phyloP scores from a whole-genome alignment of 306 rosid species.

The Cucurbita argyrosperma region DNA sequence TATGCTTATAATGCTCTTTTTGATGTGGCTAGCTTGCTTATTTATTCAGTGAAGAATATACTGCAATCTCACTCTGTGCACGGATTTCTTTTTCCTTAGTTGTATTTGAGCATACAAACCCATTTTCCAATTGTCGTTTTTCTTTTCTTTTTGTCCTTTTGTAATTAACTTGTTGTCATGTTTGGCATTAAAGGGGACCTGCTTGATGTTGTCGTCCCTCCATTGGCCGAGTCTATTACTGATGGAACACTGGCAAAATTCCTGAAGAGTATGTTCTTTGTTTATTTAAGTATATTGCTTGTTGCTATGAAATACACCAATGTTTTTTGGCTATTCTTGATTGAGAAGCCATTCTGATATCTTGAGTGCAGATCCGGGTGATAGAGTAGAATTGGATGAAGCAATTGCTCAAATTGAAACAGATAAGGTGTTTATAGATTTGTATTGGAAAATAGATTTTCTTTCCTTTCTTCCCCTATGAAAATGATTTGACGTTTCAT shows the following conservation, averaged over 20 bases:
- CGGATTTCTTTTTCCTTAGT: background rate
- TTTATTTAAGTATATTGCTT: background rate
- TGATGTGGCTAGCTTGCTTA: background rate
- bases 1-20: background rate
- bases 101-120: background rate
- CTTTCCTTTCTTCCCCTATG: background rate
- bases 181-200: slow-evolving; percentile 39
- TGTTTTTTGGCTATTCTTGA: background rate
- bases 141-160: background rate
- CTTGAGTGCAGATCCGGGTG: slow-evolving; percentile 52
- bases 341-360: background rate
- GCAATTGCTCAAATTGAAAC: slow-evolving; percentile 82
- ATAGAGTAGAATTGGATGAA: slow-evolving; percentile 58
- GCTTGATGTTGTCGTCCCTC: slow-evolving; percentile 68
- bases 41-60: background rate
- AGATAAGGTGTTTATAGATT: slow-evolving; percentile 40
- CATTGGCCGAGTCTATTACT: slow-evolving; percentile 65
- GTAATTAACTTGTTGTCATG: slow-evolving; percentile 9
- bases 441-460: background rate
- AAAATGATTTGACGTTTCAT: background rate
- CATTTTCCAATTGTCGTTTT: background rate
- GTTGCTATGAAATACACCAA: background rate
- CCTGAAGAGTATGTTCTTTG: slow-evolving; percentile 48
- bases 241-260: slow-evolving; percentile 68
- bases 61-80: background rate